Base-by-base conservation (phyloP, 73 alveolate genomes). In the Paramecium biaurelia region DNA sequence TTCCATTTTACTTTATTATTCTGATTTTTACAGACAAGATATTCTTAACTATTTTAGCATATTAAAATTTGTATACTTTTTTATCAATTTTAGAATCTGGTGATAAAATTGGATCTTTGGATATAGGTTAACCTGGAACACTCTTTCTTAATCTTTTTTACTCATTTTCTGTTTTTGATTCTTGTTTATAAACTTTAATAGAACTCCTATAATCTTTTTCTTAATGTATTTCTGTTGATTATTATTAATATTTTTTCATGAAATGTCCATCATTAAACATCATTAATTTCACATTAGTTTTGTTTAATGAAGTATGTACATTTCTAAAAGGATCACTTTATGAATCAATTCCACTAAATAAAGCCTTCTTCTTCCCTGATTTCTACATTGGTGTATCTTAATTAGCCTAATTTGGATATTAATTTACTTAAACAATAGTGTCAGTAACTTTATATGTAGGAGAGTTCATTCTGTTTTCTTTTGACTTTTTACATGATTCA, bases 211-310 rank as follows among this genome's bases (percentile, higher is more conserved):
- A 18, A 41, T 74, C 28, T 37, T 74, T 74, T 74, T 74, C 57
- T 37, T 34, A 15, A n/a, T 34, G 34, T 15, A 74, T 28, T 10
- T 74, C 87, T 21, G 23, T 18, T 37, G 37, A 37, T 37, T 37
- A 21, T 74, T 74, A 23, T 37, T 35, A 6, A 74, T 74, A 41
- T 41, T 74, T 74, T 74, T 74, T 74, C 87, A 74, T 74, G 12
- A 5, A 74, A 74, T 74, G 87, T 14, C 59, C 87, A 18, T 74
- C 87, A 34, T 41, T 74, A 74, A 12, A 32, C 63, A 74, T 74
- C 57, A 41, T 41, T 30, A 74, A 37, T 10, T 74, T 37, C 5
- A 37, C 68, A 74, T 74, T 74, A 4, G 63, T 37, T 74, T 41
- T 41, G 15, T 74, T 32, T 10, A 34, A 21, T 14, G 67, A 74